Evolutionary conservation across 345 rosid species (phyloP), one percentile per base, ranked within the genome.

Genomic region (Eutrema heterophyllum): DNA sequence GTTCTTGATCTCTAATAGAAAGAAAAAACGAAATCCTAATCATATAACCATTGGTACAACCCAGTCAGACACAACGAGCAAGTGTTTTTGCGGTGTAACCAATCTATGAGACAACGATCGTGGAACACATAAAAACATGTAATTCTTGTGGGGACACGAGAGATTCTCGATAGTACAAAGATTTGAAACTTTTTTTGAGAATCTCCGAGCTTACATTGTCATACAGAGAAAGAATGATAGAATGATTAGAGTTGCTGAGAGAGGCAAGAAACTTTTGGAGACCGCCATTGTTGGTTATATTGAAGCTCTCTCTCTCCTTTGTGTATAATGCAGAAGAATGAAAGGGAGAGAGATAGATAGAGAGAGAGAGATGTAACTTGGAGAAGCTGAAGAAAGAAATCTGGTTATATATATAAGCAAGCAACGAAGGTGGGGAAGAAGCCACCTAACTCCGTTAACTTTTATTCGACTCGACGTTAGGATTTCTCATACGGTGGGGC

Each of bases 271-370:
- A 74, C 84, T 78, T 56, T n/a, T 78, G 49, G 74, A 84, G 71
- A 75, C 74, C 79, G 49, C 85, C 98, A 92, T 89, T 77, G 69
- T 48, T 50, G 60, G 26, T 48, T 39, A 52, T 58, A 50, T 24
- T 33, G 35, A 72, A 68, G 58, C 43, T 76, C 65, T 68, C 76
- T 40, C 62, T 55, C 70, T 49, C 60, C 36, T 70, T 56, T 36
- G n/a, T 64, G 21, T 38, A 32, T 38, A 33, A 45, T 35, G 52
- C 36, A 53, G 67, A 70, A 6, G 7, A 48, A 70, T 29, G 53
- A 5, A n/a, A 36, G 57, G 4, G 33, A 30, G 33, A 30, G 30
- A 44, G 50, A 56, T n/a, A 21, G n/a, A n/a, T n/a, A n/a, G n/a
- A n/a, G n/a, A n/a, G n/a, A 58, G 40, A 55, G 58, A 68, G 56